Conservation (phyloP, 495 filamentous ascomycete species). For the Hypoxylon lienhwacheense region DNA sequence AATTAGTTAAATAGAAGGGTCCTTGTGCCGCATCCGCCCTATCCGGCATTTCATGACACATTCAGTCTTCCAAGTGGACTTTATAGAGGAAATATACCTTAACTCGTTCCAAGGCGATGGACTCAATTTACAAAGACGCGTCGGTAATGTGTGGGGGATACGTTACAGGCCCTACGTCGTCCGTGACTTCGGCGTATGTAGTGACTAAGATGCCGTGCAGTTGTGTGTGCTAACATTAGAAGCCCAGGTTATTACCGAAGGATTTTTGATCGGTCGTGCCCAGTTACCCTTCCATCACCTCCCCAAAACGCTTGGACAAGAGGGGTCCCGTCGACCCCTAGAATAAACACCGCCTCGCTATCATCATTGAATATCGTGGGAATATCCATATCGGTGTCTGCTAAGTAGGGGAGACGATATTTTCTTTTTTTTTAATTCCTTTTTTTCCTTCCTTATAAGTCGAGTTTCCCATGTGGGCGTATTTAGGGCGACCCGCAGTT, state of each 20-base stretch:
- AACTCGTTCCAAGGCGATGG: conserved; percentile 20
- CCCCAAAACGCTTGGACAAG: conserved; percentile 16
- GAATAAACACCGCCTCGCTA: no score
- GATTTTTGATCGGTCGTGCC: conserved; percentile 25
- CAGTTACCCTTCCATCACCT: conserved; percentile 17
- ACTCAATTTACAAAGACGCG: conserved; percentile 10
- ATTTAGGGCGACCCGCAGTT: no score
- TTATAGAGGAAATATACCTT: conserved; percentile 1
- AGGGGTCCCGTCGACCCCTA: no score
- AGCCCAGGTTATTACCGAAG: conserved; percentile 22
- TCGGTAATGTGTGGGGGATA: conserved; percentile 32
- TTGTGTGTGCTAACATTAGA: conserved; percentile 36
- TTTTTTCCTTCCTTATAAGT: no score
- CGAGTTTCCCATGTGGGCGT: no score
- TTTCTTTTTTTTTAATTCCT: no score
- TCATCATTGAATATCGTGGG: no score
- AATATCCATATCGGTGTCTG: no score
- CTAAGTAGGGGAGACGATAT: no score
- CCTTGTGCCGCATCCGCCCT: conserved; percentile 15
- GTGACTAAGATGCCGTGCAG: conserved; percentile 28
- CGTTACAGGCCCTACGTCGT: conserved; percentile 29
- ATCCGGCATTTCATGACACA: conserved; percentile 9
- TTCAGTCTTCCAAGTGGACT: not conserved
- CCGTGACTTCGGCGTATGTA: no score
- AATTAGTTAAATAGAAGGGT: conserved; percentile 29